Percentiles rank a stretch among this genome's conserved stretches.
Evolutionary conservation across 352 stramenopile species (phyloP).

Genomic region (Globisporangium splendens): DNA sequence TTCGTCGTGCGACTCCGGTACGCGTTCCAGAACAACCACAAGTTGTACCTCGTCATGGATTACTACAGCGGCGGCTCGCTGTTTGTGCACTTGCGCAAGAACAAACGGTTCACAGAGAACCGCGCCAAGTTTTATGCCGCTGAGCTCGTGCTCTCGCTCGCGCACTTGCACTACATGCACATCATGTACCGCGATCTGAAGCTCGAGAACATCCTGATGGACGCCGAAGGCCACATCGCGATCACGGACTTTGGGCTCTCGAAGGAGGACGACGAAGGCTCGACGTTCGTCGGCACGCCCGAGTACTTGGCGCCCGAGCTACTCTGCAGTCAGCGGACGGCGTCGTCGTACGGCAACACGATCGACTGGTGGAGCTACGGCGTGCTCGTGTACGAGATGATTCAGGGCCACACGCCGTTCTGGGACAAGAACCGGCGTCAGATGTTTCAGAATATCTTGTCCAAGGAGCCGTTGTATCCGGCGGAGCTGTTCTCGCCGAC

Average conservation of each 20-base stretch:
- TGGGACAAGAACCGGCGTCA: conserved; percentile 79
- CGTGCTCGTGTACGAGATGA: conserved; percentile 88
- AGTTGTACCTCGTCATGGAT: conserved; percentile 88
- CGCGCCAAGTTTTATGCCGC: conserved; percentile 84
- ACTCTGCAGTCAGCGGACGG: conserved; percentile 66
- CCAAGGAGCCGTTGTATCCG: conserved; percentile 61
- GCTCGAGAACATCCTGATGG: conserved; percentile 89
- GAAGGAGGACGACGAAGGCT: conserved; percentile 83
- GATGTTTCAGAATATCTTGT: conserved; percentile 87
- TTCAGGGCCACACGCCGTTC: conserved; percentile 78
- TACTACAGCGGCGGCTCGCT: conserved; percentile 86
- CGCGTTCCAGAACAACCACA: conserved; percentile 87
- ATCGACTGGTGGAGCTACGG: conserved; percentile 88
- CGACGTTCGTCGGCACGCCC: conserved; percentile 79
- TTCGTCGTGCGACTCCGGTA: conserved; percentile 88
- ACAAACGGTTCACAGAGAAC: conserved; percentile 60
- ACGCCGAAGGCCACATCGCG: conserved; percentile 75
- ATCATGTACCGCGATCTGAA: conserved; percentile 91
- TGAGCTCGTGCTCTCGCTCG: conserved; percentile 75
- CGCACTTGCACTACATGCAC: conserved; percentile 83
- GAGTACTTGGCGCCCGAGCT: conserved; percentile 85
- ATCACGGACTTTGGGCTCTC: conserved; percentile 88
- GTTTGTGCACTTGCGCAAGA: conserved; percentile 82
- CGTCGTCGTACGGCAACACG: conserved; percentile 79
- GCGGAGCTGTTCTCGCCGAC: conserved; percentile 59